Evolutionary conservation across 345 rosid species (phyloP), one percentile per base, ranked within the genome.

Genomic region (Citrus maxima): DNA sequence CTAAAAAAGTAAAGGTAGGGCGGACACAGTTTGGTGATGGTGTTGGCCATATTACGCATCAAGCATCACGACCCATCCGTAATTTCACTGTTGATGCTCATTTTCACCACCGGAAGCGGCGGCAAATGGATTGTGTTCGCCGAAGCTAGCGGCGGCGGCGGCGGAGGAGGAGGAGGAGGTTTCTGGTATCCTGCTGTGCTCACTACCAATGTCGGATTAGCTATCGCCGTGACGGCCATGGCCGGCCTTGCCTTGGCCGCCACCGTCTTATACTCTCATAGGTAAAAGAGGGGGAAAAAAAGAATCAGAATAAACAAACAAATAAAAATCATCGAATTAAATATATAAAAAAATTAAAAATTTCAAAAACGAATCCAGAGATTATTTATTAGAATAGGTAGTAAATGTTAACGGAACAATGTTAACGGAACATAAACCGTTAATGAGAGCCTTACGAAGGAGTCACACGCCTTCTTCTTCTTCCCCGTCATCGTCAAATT

Each of bases 211-310:
- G 93, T 85, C 80, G 86, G 87, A 34, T 63, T 91, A 85, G 90
- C 91, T 73, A 82, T 91, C 56, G 91, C 87, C 69, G 89, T 90
- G 81, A 87, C 91, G 87, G 91, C 88, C 90, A 85, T 91, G 92
- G 94, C 91, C 71, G 93, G 93, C 67, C 80, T 92, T 78, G 93
- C 95, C 85, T 86, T 90, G 81, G 86, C 89, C 79, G 85, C 87
- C 82, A 88, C 93, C 81, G 73, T 88, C 85, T 80, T 85, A 82
- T 91, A 85, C 85, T 88, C 91, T 61, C 88, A 87, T 83, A 88
- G 95, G 92, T 91, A 86, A 65, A 32, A 34, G 7, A 4, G 21
- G 8, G 21, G 7, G 79, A 55, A 40, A 16, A 16, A 54, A 4
- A 54, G 58, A 5, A 19, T 32, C 3, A 13, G 5, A 10, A 51